These are phyloP conservation scores for Corrigiola litoralis DNA, from an alignment of 179 eudicot species.

Conservation along the genomic window DNA sequence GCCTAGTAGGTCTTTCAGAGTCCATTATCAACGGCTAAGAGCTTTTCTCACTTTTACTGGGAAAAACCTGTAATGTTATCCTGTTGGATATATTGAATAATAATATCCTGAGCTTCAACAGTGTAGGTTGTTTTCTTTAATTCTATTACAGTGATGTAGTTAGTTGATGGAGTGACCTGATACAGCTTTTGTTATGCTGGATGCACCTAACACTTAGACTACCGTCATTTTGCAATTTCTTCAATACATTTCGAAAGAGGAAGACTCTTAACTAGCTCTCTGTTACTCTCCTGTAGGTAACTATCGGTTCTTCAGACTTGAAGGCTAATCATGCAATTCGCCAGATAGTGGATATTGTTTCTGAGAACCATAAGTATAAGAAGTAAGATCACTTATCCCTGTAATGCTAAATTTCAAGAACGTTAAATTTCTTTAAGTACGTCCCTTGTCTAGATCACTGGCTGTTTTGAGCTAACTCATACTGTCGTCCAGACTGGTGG, in stretches of 20 bases:
- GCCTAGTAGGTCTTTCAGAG: too few relatives aligned
- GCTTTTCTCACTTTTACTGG: too few relatives aligned
- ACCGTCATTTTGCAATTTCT: too few relatives aligned
- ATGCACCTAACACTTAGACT: too few relatives aligned
- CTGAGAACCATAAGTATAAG: slow-evolving; percentile 83
- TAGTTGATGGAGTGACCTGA: neutral
- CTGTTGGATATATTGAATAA: too few relatives aligned
- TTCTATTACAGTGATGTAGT: neutral
- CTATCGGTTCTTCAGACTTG: slow-evolving; percentile 79
- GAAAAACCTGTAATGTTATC: too few relatives aligned
- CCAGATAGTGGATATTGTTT: slow-evolving; percentile 77
- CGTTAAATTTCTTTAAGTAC: neutral
- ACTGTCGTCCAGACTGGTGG: slow-evolving; percentile 55
- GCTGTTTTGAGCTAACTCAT: neutral
- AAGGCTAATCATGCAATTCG: slow-evolving; percentile 94
- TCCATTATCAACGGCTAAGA: too few relatives aligned
- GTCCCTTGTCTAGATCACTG: neutral
- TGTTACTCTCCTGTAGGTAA: slow-evolving; percentile 41
- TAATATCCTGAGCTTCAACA: too few relatives aligned
- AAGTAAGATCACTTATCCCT: slow-evolving; percentile 38
- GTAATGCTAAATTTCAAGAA: neutral
- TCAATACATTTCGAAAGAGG: neutral
- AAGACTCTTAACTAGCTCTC: neutral
- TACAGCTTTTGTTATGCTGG: neutral
- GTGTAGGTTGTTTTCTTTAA: neutral